Base-by-base conservation (phyloP, 257 asterid genomes). In the Solanum clarkiae region DNA sequence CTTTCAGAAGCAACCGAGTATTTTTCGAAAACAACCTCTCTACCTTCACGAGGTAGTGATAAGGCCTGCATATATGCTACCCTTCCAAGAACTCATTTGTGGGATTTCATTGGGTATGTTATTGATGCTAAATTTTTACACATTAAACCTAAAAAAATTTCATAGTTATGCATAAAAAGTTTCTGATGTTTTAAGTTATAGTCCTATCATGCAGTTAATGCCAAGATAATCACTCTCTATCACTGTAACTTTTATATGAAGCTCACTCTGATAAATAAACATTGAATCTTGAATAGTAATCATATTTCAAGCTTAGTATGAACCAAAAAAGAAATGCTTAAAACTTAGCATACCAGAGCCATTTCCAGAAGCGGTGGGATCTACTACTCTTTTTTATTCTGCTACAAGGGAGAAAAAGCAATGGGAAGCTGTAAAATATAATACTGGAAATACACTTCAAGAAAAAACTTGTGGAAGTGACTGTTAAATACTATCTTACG, bases 341-440 rank as follows among this genome's bases (percentile, higher is more conserved):
- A 26, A 53, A 10, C 16, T 81, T 47, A 71, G 83, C 72, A 86
- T 94, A 94, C 98, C 98, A 91, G 85, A 93, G 87, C 95, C 95
- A 90, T 89, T 90, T 93, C 98, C 98, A 91, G 88, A 92, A 87
- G 81, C 93, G 87, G 51, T 91, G 85, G 62, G 93, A 91, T 86
- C 87, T 89, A 24, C 84, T 89, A 26, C 22, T 86, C 90, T 90
- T 92, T 86, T 87, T 91, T 65, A 86, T 86, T 86, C 98, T 94
- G 93, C 82, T 32, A 83, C 11, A 7, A 63, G 54, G n/a, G 51
- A 85, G 57, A 69, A 87, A 17, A 42, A 22, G 60, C 44, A 83
- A 70, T 85, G 13, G 40, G 70, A 63, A 80, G 32, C 10, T 84
- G 4, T 26, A 84, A 49, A 59, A 56, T 20, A 18, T 75, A 42